These are phyloP conservation scores for Rheum nobile DNA, from an alignment of 148 eudicot species.

Conservation along the genomic window DNA sequence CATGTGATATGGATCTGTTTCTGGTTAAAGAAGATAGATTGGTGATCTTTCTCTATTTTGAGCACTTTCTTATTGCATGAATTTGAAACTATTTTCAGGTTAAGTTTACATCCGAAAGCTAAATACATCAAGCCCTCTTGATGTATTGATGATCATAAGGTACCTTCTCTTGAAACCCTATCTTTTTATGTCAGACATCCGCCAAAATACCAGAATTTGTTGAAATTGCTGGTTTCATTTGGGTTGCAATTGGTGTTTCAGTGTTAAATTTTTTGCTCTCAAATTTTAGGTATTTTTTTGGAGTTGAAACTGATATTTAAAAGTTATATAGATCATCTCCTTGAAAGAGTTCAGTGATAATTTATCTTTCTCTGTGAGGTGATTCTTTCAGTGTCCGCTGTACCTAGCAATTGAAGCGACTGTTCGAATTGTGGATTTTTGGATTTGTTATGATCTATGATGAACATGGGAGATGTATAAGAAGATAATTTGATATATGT, in stretches of 20 bases:
- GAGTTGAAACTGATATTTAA: neutral
- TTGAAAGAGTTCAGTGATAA: neutral
- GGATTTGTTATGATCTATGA: neutral
- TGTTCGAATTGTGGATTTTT: neutral
- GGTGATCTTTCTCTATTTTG: neutral
- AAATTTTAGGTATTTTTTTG: neutral
- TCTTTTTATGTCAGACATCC: neutral
- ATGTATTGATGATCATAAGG: neutral
- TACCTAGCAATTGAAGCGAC: neutral
- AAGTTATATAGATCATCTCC: neutral
- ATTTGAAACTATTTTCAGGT: neutral
- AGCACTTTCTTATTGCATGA: neutral
- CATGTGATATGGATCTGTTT: too few species aligned
- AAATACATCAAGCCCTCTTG: neutral
- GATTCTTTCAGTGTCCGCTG: too few species aligned
- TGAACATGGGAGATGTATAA: neutral
- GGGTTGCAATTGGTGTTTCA: neutral
- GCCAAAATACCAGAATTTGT: neutral
- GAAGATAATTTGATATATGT: neutral
- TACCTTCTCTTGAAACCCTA: neutral
- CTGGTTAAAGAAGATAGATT: too few species aligned
- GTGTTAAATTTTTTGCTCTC: neutral
- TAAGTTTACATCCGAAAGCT: neutral
- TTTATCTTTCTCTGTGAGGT: too few species aligned
- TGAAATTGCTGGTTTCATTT: neutral